Percentiles rank a stretch among this genome's conserved stretches.
Conservation (phyloP, 148 eudicot species). For the Rhododendron mucronatum region DNA sequence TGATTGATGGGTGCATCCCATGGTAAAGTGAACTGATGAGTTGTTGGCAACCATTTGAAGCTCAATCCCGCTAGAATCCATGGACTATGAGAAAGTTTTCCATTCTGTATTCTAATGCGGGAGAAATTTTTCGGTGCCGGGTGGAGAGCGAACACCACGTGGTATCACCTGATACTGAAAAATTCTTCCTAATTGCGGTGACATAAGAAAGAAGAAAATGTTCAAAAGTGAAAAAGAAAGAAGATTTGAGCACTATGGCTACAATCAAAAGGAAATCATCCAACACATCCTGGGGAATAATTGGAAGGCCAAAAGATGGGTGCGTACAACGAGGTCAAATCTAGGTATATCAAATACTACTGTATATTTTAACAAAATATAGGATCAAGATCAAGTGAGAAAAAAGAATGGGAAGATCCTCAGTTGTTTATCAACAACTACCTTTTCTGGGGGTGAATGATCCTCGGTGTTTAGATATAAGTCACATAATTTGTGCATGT, state of each 20-base stretch:
- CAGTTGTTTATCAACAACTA: neutral
- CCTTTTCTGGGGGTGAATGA: neutral
- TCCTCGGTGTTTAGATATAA: neutral
- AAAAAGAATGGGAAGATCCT: neutral
- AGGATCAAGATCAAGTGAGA: neutral
- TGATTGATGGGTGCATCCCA: neutral
- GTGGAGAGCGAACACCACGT: too few species aligned
- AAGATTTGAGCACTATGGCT: neutral
- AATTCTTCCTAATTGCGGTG: too few species aligned
- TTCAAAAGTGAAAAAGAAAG: neutral
- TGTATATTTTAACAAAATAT: neutral
- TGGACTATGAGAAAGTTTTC: neutral
- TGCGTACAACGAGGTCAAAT: neutral
- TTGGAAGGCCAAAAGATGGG: neutral
- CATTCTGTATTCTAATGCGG: neutral
- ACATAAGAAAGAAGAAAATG: neutral
- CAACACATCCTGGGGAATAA: neutral
- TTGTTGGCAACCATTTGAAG: neutral
- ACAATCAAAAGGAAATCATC: constrained; percentile 8
- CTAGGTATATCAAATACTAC: neutral
- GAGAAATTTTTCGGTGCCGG: too few species aligned
- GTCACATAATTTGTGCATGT: too few species aligned
- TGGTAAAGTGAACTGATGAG: neutral
- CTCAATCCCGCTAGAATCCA: neutral
- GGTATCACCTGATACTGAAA: too few species aligned